A percentile compares a stretch with the other conserved stretches of the same genome.
phyloP scores from a whole-genome alignment of 2,329 filamentous ascomycete species.

The Neurospora sp. region DNA sequence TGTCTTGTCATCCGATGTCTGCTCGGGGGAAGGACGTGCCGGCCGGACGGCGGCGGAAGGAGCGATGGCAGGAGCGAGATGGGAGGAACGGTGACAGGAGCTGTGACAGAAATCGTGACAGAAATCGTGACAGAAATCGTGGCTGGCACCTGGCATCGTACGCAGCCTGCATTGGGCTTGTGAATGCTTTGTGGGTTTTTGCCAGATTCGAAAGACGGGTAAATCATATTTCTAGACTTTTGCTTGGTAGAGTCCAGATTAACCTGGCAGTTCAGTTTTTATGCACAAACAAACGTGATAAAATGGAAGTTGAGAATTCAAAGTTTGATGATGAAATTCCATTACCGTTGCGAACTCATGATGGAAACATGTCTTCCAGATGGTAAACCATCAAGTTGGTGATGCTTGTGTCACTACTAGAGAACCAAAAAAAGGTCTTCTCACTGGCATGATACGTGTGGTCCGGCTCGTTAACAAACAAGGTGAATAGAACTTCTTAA shows the following conservation, averaged over 20 bases:
- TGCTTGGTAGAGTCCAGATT: too few relatives aligned
- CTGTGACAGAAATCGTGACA: too few relatives aligned
- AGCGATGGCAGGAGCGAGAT: background rate
- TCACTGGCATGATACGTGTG: background rate
- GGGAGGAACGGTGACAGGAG: too few relatives aligned
- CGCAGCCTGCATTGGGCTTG: background rate
- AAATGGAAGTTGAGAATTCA: too few relatives aligned
- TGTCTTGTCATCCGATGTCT: background rate
- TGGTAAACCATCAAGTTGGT: background rate
- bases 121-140: background rate
- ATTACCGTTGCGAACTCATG: background rate
- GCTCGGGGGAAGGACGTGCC: background rate
- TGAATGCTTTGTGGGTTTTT: too few relatives aligned
- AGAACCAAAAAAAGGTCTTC: background rate
- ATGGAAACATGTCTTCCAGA: too few relatives aligned
- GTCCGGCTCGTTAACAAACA: background rate
- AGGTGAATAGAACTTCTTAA: too few relatives aligned
- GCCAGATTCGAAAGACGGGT: too few relatives aligned
- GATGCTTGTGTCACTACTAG: background rate
- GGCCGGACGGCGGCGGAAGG: background rate
- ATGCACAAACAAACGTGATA: too few relatives aligned
- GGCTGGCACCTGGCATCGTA: background rate
- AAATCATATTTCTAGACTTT: too few relatives aligned
- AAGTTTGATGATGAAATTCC: background rate
- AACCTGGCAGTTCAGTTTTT: too few relatives aligned